Conservation (phyloP, 2,329 filamentous ascomycete species). For the Penicillium verrucosum region DNA sequence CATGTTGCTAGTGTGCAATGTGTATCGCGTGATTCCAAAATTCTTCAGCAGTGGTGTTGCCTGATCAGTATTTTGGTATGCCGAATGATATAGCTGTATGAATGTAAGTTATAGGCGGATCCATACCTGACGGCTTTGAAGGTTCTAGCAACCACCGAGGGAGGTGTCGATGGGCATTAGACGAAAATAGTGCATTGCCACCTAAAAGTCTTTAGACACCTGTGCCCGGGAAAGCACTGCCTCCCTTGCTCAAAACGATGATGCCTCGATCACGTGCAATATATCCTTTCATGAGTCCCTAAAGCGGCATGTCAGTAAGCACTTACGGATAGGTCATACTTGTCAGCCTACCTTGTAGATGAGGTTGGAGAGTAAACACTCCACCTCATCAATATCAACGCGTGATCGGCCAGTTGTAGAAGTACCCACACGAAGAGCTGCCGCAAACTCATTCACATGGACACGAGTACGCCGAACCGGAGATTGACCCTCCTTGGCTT, state of each 20-base stretch:
- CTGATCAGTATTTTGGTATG: background rate
- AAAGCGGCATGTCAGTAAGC: slow-evolving; percentile 18
- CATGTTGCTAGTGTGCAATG: background rate
- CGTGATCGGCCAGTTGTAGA: slow-evolving; percentile 49
- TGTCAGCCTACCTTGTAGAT: slow-evolving; percentile 83
- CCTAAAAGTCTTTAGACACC: slow-evolving; percentile 51
- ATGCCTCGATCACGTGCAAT: slow-evolving; percentile 87
- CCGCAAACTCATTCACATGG: slow-evolving; percentile 77
- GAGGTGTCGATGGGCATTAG: background rate
- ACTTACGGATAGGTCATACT: background rate
- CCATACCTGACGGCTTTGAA: background rate
- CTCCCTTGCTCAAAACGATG: slow-evolving; percentile 87
- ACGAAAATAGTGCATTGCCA: background rate
- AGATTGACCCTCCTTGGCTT: slow-evolving; percentile 65
- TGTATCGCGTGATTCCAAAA: background rate
- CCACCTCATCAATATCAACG: slow-evolving; percentile 86
- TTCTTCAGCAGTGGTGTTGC: background rate
- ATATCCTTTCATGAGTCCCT: slow-evolving; percentile 97
- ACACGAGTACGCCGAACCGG: slow-evolving; percentile 68
- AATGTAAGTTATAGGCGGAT: background rate
- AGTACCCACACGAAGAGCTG: slow-evolving; percentile 73
- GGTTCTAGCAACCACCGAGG: background rate
- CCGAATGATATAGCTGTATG: background rate
- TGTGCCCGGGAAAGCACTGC: slow-evolving; percentile 84
- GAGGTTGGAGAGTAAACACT: slow-evolving; percentile 91